A percentile compares a stretch with the other conserved stretches of the same genome.
Conservation (phyloP, 163 green algal species). For the Scenedesmus sp. region DNA sequence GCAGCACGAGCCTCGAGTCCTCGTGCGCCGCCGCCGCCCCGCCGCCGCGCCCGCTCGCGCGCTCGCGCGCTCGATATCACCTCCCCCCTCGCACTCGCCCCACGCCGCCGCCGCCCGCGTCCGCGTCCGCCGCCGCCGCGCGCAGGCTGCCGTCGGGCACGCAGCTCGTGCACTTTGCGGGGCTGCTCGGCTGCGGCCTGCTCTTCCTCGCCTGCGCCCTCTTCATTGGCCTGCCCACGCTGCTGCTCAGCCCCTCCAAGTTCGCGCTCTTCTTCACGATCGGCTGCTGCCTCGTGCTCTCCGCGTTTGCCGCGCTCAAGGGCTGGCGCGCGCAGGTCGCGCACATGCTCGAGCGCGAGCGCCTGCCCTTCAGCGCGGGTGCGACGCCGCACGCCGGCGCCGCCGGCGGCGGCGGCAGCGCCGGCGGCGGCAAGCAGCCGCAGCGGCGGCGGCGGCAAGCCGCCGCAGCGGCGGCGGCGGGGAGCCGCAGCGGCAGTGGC, state of each 20-base stretch:
- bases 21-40: too few relatives aligned
- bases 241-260: conserved; percentile 93
- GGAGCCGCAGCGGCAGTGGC: not conserved
- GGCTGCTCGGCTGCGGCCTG: conserved; percentile 73
- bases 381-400: not conserved
- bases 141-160: conserved; percentile 59
- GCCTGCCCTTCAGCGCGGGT: conserved; percentile 84
- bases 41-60: not conserved
- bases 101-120: not conserved
- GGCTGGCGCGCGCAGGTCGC: conserved; percentile 81
- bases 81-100: too few relatives aligned
- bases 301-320: conserved; percentile 80
- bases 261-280: conserved; percentile 95
- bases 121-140: too few relatives aligned
- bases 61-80: too few relatives aligned
- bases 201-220: conserved; percentile 92
- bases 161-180: conserved; percentile 75
- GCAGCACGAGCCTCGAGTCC: conserved; percentile 18
- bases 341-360: conserved; percentile 82
- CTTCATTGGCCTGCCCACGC: conserved; percentile 90
- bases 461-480: too few relatives aligned
- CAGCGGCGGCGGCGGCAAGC: too few relatives aligned
- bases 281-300: conserved; percentile 83
- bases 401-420: not conserved
- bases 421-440: not conserved